Conservation (phyloP, 164 flowering plant species). For the Umbellularia californica region DNA sequence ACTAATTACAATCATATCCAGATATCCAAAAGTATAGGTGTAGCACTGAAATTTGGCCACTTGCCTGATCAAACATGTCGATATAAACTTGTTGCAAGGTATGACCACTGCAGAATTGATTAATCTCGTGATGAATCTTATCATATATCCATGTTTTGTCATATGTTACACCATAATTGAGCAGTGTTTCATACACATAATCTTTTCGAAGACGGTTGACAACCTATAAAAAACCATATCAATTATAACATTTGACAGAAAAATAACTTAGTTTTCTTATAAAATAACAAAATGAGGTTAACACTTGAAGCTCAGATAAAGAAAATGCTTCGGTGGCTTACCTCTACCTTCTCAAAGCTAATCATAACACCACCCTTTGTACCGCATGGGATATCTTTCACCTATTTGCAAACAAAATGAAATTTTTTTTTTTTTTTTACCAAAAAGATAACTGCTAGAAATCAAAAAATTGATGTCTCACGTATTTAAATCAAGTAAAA, state of each 20-base stretch:
- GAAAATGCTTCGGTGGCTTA: constrained; percentile 10
- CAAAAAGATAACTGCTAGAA: neutral
- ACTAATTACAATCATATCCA: neutral
- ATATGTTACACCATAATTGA: constrained; percentile 84
- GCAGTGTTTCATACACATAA: constrained; percentile 81
- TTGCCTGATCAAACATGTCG: constrained; percentile 93
- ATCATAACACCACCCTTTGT: constrained; percentile 99
- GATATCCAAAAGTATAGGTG: neutral
- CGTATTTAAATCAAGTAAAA: neutral
- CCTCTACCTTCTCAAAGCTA: constrained; percentile 91
- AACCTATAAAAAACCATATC: constrained; percentile 45
- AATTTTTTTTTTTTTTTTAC: neutral
- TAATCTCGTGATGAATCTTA: constrained; percentile 97
- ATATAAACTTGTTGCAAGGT: constrained; percentile 92
- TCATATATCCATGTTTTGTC: constrained; percentile 98
- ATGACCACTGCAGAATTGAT: constrained; percentile 95
- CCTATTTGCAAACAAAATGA: constrained; percentile 35
- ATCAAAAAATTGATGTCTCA: neutral
- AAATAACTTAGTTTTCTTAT: neutral
- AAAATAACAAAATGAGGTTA: neutral
- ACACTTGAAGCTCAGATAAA: neutral
- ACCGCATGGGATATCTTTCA: constrained; percentile 94
- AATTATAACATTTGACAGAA: constrained; percentile 7
- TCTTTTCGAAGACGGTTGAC: constrained; percentile 85
- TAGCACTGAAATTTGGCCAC: constrained; percentile 2